Conservation (phyloP, 2,329 filamentous ascomycete genomes). For the Paecilomyces niveus region DNA sequence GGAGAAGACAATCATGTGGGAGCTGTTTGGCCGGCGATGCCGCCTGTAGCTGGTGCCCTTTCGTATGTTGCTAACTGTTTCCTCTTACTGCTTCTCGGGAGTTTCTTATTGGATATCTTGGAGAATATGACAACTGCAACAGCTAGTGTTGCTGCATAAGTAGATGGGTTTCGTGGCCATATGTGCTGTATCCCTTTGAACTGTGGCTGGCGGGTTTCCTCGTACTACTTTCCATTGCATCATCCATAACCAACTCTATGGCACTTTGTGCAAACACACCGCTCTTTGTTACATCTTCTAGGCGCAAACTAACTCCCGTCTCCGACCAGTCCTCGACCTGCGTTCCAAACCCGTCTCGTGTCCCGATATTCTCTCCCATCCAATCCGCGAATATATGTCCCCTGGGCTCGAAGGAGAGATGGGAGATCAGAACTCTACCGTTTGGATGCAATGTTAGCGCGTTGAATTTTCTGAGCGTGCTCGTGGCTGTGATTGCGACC, state of each 20-base stretch:
- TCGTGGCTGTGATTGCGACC: constrained; percentile 24
- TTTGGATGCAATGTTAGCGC: constrained; percentile 37
- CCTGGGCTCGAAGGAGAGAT: constrained; percentile 31
- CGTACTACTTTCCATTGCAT: no score
- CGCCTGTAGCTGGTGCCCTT: constrained; percentile 32
- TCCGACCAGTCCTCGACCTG: neutral
- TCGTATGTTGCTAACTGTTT: constrained; percentile 19
- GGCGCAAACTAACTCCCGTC: neutral
- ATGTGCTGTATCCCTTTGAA: no score
- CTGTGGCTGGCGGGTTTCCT: no score
- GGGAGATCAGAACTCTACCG: constrained; percentile 33
- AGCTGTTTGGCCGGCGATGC: constrained; percentile 24
- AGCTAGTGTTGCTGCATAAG: no score
- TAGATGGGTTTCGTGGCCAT: no score
- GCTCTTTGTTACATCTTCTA: neutral
- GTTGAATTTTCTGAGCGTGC: constrained; percentile 28
- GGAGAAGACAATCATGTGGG: constrained; percentile 29
- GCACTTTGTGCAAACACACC: no score
- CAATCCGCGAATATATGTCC: constrained; percentile 30
- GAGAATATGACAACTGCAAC: no score
- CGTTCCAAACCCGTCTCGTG: constrained; percentile 12
- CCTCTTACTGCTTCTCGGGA: neutral
- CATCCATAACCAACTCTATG: no score
- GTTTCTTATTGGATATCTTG: no score
- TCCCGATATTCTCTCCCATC: constrained; percentile 20